A percentile compares a stretch with the other conserved stretches of the same genome.
These are phyloP conservation scores for Hymenoscyphus fraxineus DNA, from an alignment of 2,329 filamentous ascomycete genomes.

Conservation along the genomic window DNA sequence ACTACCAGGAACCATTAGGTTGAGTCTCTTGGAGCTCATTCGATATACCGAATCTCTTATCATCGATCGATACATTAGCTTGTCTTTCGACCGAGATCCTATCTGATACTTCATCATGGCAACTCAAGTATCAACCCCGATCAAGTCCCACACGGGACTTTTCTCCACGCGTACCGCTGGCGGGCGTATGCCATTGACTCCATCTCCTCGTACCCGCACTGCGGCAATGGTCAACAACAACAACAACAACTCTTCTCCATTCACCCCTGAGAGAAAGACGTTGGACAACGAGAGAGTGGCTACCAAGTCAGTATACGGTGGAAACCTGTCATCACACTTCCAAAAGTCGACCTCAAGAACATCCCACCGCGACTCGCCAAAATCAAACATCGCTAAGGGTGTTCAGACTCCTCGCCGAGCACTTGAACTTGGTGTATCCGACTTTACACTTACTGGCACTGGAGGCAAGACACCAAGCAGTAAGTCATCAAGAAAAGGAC, in stretches of 20 bases:
- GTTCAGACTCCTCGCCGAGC: slow-evolving; percentile 74
- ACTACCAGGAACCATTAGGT: slow-evolving; percentile 54
- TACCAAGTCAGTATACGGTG: slow-evolving; percentile 73
- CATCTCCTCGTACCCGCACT: slow-evolving; percentile 70
- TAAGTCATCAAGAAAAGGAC: slow-evolving; percentile 52
- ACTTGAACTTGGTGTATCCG: slow-evolving; percentile 85
- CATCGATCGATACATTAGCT: slow-evolving; percentile 46
- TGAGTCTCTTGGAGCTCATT: slow-evolving; percentile 57
- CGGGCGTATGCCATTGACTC: slow-evolving; percentile 90
- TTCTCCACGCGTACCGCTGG: slow-evolving; percentile 92
- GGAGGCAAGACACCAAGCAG: slow-evolving; percentile 63
- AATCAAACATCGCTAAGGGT: slow-evolving; percentile 85
- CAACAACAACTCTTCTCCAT: slow-evolving; percentile 68
- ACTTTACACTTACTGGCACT: slow-evolving; percentile 86
- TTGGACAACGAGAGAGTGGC: slow-evolving; percentile 49
- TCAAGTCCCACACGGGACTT: slow-evolving; percentile 91
- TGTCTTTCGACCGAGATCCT: slow-evolving; percentile 45
- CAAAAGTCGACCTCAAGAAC: slow-evolving; percentile 64
- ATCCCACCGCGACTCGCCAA: slow-evolving; percentile 79
- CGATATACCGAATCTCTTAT: slow-evolving; percentile 38
- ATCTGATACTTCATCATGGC: slow-evolving; percentile 64
- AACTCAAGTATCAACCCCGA: slow-evolving; percentile 79
- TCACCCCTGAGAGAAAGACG: slow-evolving; percentile 64
- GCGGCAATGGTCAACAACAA: slow-evolving; percentile 47
- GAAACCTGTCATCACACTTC: slow-evolving; percentile 76